phyloP scores from a whole-genome alignment of 257 asterid genomes.

The Jasminum sambac region DNA sequence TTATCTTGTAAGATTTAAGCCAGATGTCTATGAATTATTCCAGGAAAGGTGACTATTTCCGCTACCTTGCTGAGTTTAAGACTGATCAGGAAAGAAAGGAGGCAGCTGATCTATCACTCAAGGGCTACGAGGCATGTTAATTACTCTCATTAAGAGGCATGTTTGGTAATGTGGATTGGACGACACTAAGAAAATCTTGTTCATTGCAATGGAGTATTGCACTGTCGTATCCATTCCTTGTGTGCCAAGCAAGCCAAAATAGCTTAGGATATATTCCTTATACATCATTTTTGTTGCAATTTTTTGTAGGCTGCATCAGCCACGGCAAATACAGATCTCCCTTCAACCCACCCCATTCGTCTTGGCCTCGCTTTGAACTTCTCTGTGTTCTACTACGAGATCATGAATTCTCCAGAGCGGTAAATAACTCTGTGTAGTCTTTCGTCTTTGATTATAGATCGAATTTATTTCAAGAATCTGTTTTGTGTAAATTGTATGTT shows the following conservation, averaged over 20 bases:
- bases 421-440: conserved; percentile 18
- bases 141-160: background rate
- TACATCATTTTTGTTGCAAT: conserved; percentile 18
- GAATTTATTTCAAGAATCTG: background rate
- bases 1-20: background rate
- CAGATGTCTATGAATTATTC: background rate
- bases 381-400: conserved; percentile 86
- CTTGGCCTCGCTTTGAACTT: conserved; percentile 92
- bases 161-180: background rate
- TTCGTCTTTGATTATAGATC: background rate
- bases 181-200: background rate
- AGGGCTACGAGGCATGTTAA: conserved; percentile 79
- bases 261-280: conserved; percentile 12
- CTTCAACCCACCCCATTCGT: conserved; percentile 90
- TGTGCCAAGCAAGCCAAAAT: background rate
- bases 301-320: conserved; percentile 63
- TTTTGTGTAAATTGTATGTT: background rate
- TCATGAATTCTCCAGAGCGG: conserved; percentile 91
- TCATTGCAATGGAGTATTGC: too few species aligned
- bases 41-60: conserved; percentile 90
- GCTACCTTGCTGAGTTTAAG: conserved; percentile 91
- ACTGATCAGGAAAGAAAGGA: conserved; percentile 72
- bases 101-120: conserved; percentile 74
- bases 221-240: background rate
- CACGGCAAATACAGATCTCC: conserved; percentile 68